These are phyloP conservation scores for Lentinula sp. DNA, from an alignment of 768 basidiomycete genomes.

Conservation along the genomic window DNA sequence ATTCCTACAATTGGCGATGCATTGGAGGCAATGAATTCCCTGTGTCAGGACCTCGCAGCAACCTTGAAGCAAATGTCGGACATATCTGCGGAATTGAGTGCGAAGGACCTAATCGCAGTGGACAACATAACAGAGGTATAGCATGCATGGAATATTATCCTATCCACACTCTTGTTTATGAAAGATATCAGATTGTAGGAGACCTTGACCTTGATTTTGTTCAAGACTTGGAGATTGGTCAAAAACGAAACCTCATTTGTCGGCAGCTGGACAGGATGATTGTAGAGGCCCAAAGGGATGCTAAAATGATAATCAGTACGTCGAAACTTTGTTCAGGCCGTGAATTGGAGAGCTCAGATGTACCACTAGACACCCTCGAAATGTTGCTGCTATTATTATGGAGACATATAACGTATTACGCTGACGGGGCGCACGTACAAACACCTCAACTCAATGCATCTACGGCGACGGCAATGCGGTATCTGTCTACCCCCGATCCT, in stretches of 20 bases:
- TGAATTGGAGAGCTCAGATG: background rate
- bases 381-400: conserved; percentile 76
- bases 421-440: conserved; percentile 29
- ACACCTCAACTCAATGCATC: conserved; percentile 14
- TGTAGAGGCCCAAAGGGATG: conserved; percentile 31
- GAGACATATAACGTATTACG: conserved; percentile 72
- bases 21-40: conserved; percentile 56
- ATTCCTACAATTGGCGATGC: conserved; percentile 74
- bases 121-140: conserved; percentile 69
- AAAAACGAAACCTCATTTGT: conserved; percentile 62
- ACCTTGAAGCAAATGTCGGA: conserved; percentile 63
- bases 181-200: conserved; percentile 36
- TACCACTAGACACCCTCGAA: conserved; percentile 55
- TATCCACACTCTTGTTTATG: background rate
- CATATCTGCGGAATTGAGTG: conserved; percentile 63
- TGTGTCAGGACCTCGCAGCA: conserved; percentile 55
- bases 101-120: conserved; percentile 64
- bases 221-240: conserved; percentile 60
- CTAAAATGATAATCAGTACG: conserved; percentile 54
- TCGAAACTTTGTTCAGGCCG: background rate
- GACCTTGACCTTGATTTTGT: conserved; percentile 49
- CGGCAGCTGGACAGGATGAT: conserved; percentile 51
- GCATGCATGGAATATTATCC: conserved; percentile 8
- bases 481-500: conserved; percentile 52
- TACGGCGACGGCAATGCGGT: conserved; percentile 44